These are phyloP conservation scores for Cercospora zeina DNA, from an alignment of 2,329 filamentous ascomycete genomes.

Conservation along the genomic window DNA sequence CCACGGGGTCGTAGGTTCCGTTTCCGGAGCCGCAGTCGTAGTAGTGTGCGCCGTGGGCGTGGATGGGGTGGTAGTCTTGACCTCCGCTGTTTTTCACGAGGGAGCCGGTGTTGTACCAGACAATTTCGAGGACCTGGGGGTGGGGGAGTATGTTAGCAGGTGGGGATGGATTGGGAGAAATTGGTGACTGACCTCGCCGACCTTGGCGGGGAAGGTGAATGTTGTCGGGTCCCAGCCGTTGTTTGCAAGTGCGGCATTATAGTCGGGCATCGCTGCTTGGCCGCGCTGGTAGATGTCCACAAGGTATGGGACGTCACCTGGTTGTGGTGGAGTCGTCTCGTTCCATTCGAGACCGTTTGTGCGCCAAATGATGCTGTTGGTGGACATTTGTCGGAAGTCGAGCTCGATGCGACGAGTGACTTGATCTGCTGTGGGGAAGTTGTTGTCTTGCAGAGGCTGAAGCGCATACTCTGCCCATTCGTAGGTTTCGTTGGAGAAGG, in stretches of 20 bases:
- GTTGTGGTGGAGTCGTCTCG: conserved; percentile 26
- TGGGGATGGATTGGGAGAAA: conserved; percentile 28
- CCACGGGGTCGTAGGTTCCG: conserved; percentile 54
- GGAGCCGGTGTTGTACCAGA: conserved; percentile 41
- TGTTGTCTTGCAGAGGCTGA: conserved; percentile 37
- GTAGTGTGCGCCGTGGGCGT: conserved; percentile 57
- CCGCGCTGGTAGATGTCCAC: conserved; percentile 56
- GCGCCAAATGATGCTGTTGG: conserved; percentile 28
- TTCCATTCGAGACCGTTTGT: conserved; percentile 32
- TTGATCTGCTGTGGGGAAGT: conserved; percentile 40
- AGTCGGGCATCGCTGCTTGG: conserved; percentile 52
- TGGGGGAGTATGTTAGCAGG: not conserved
- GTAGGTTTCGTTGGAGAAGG: conserved; percentile 40
- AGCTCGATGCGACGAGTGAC: conserved; percentile 42
- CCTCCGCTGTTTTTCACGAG: conserved; percentile 37
- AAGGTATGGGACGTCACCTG: conserved; percentile 50
- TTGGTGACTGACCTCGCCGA: conserved; percentile 55
- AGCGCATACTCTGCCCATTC: conserved; percentile 45
- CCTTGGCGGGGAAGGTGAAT: conserved; percentile 53
- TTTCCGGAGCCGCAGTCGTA: conserved; percentile 58
- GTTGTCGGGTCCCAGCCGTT: conserved; percentile 57
- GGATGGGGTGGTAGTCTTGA: conserved; percentile 55
- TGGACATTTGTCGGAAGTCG: conserved; percentile 32
- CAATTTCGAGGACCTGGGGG: conserved; percentile 46
- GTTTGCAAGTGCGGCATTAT: conserved; percentile 53